A percentile compares a stretch with the other conserved stretches of the same genome.
Conservation (phyloP, 2,329 filamentous ascomycete genomes). For the Fusarium sulawesiense region DNA sequence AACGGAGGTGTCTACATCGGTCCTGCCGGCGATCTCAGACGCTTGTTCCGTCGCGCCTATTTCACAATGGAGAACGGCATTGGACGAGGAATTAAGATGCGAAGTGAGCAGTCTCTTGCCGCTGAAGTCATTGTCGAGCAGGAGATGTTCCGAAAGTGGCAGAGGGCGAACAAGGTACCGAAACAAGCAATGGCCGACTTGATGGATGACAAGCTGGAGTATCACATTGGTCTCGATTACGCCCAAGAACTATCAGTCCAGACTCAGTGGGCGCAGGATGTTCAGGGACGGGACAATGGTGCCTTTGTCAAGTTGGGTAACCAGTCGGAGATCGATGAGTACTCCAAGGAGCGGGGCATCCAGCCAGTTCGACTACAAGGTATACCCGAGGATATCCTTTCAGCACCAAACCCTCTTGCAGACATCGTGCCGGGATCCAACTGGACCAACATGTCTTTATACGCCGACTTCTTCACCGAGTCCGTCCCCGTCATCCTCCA, state of each 20-base stretch:
- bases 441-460: conserved; percentile 13
- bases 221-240: conserved; percentile 5
- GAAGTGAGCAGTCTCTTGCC: conserved; percentile 18
- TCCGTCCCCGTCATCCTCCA: conserved; percentile 1
- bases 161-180: not conserved
- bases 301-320: conserved; percentile 2
- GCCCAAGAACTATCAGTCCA: conserved; percentile 10
- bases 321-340: not conserved
- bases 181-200: not conserved
- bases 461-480: conserved; percentile 7
- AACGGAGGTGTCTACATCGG: conserved; percentile 24
- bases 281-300: not conserved
- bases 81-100: not conserved
- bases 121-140: conserved; percentile 1
- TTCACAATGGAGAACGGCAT: not conserved
- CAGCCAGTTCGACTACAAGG: not conserved
- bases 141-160: conserved; percentile 5
- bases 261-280: not conserved
- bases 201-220: conserved; percentile 1
- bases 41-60: conserved; percentile 9
- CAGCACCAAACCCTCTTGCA: not conserved
- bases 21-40: conserved; percentile 15
- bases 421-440: not conserved
- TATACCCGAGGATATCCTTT: conserved; percentile 5
- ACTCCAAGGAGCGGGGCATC: not conserved